Conservation (phyloP, 1,284 basidiomycete species). For the Ustilago curta region DNA sequence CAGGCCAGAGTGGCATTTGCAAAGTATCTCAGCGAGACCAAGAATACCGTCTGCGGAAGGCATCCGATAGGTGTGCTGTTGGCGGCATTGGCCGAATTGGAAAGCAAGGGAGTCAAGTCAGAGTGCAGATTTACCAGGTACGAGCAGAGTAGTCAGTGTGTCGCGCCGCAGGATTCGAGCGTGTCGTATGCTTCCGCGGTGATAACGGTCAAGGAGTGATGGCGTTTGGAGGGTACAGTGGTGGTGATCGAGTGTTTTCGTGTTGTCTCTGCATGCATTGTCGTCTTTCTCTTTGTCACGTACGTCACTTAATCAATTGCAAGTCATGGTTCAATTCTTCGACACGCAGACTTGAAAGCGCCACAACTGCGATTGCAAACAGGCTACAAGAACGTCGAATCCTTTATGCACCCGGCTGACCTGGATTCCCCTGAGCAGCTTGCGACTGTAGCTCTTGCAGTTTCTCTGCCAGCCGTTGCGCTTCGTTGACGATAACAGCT, state of each 20-base stretch:
- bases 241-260: no score
- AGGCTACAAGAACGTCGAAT: background rate
- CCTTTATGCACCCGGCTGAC: conserved; percentile 18
- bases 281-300: no score
- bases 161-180: conserved; percentile 80
- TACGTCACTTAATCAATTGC: no score
- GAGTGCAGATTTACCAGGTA: conserved; percentile 64
- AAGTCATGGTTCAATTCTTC: no score
- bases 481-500: conserved; percentile 65
- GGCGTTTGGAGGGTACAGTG: no score
- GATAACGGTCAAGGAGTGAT: conserved; percentile 27
- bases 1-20: conserved; percentile 67
- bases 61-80: conserved; percentile 94
- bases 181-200: conserved; percentile 94
- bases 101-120: conserved; percentile 70
- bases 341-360: background rate
- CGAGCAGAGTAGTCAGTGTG: conserved; percentile 82
- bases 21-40: conserved; percentile 81
- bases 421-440: conserved; percentile 20
- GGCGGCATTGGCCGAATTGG: conserved; percentile 78
- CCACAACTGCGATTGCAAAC: background rate
- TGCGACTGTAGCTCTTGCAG: conserved; percentile 57
- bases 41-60: conserved; percentile 96
- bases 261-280: no score
- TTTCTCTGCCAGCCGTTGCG: conserved; percentile 61